Base-by-base conservation (phyloP, 2,329 filamentous ascomycete species). In the Hymenotorrendiella dingleyae region DNA sequence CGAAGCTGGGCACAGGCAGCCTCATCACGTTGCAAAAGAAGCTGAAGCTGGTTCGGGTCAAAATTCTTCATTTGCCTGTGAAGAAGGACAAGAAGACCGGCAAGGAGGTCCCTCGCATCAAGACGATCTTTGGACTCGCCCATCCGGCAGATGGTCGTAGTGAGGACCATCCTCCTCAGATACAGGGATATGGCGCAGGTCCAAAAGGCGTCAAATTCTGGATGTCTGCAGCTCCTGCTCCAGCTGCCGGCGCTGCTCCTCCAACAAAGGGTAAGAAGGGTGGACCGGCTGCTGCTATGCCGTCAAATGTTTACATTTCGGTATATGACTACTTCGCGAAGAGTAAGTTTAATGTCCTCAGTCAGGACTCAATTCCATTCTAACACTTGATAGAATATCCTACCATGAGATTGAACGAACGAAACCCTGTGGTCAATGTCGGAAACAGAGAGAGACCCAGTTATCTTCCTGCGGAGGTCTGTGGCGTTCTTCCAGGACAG, bases 401-500 rank as follows among this genome's bases (percentile, higher is more conserved):
- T 62, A 75, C 14, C 71, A 74, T 62, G 76, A 78, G 56, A 49
- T 55, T 42, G 44, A 62, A 44, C 56, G 64, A 70, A 57, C 23
- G 38, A 1, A 17, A 41, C 4, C 82, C 84, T 0, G 68, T 87
- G 1, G 61, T 90, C 49, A 88, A 90, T 55, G 68, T 83, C 9
- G 84, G 84, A 2, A 76, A 63, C 9, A 54, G 57, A 0, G 62
- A 67, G 1, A 74, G 72, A 9, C 81, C 84, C 0, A 69, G 68
- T 0, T 87, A 84, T 52, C 63, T 86, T 27, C 84, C 85, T 0
- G 74, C 77, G 0, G 83, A 90, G 58, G 66, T 80, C 5, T 80
- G 84, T 48, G 62, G 67, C 4, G 72, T 93, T 3, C 58, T 78
- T 7, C 70, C 75, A 1, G 84, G 84, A 0, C 86, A 93, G 56